phyloP scores from a whole-genome alignment of 495 filamentous ascomycete genomes.

The Elaphomyces granulatus region DNA sequence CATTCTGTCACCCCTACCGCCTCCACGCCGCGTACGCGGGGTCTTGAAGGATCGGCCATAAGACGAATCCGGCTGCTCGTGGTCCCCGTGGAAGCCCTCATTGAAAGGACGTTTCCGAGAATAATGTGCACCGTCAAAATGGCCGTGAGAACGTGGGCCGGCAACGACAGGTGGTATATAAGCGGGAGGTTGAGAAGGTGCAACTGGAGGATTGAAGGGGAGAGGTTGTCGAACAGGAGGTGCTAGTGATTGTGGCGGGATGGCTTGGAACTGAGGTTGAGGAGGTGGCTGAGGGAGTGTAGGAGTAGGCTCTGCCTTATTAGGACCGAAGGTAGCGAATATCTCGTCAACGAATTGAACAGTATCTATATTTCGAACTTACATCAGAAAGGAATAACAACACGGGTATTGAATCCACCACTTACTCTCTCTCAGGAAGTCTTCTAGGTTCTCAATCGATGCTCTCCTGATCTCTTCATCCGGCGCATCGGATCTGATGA shows the following conservation, averaged over 20 bases:
- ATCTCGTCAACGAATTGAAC: slow-evolving; percentile 70
- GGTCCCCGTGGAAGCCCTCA: slow-evolving; percentile 41
- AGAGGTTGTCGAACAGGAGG: slow-evolving; percentile 13
- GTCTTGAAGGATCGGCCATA: slow-evolving; percentile 56
- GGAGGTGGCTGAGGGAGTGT: slow-evolving; percentile 37
- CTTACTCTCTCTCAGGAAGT: slow-evolving; percentile 75
- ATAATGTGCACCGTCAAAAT: slow-evolving; percentile 9
- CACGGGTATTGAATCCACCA: slow-evolving; percentile 7
- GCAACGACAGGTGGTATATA: slow-evolving; percentile 12
- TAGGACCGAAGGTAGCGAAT: slow-evolving; percentile 51
- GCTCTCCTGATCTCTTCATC: slow-evolving; percentile 57
- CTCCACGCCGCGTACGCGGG: slow-evolving; percentile 48
- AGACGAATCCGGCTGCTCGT: slow-evolving; percentile 26
- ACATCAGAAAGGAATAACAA: background rate
- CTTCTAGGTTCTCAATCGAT: slow-evolving; percentile 65
- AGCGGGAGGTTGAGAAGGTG: slow-evolving; percentile 16
- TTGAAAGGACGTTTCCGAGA: slow-evolving; percentile 45
- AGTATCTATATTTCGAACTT: slow-evolving; percentile 39
- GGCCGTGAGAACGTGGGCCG: slow-evolving; percentile 6
- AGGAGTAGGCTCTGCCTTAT: slow-evolving; percentile 24
- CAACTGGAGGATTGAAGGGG: slow-evolving; percentile 24
- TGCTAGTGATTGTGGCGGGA: slow-evolving; percentile 1
- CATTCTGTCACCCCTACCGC: slow-evolving; percentile 38
- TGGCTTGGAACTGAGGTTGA: slow-evolving; percentile 8
- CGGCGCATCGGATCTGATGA: slow-evolving; percentile 66